phyloP scores from a whole-genome alignment of 1,139 yeast species.

The Oligophagozyma castellii region DNA sequence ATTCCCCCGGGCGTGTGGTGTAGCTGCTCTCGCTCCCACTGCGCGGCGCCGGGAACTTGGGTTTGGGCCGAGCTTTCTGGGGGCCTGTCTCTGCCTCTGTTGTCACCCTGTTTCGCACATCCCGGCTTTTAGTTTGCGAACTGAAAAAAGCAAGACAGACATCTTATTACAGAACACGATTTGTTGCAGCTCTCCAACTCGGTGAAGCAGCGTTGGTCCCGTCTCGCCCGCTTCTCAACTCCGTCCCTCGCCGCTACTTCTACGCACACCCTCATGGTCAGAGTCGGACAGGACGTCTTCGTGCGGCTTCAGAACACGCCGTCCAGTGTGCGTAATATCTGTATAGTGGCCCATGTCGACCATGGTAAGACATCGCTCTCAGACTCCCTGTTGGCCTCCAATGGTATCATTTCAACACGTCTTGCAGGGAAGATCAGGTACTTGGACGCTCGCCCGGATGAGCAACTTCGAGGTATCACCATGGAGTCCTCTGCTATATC shows the following conservation, averaged over 20 bases:
- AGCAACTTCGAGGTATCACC: slow-evolving; percentile 90
- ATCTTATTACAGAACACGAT: neutral
- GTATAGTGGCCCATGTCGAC: slow-evolving; percentile 95
- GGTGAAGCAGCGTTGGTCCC: too few relatives aligned
- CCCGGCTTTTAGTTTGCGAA: too few relatives aligned
- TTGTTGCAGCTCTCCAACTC: too few relatives aligned
- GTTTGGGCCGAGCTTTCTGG: too few relatives aligned
- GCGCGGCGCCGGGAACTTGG: too few relatives aligned
- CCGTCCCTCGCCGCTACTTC: too few relatives aligned
- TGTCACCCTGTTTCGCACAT: too few relatives aligned
- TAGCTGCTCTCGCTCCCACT: too few relatives aligned
- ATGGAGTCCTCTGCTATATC: slow-evolving; percentile 96
- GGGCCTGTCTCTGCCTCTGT: too few relatives aligned
- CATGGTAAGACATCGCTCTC: slow-evolving; percentile 96
- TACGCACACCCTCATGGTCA: slow-evolving; percentile 23
- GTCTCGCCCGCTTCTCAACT: too few relatives aligned
- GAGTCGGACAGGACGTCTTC: slow-evolving; percentile 47
- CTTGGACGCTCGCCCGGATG: slow-evolving; percentile 90
- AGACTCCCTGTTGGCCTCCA: slow-evolving; percentile 84
- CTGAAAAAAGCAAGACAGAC: neutral
- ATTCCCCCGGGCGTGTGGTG: too few relatives aligned
- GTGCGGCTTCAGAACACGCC: slow-evolving; percentile 58
- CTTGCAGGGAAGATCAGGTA: slow-evolving; percentile 93
- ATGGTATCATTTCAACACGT: slow-evolving; percentile 89
- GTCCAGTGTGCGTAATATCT: slow-evolving; percentile 66